Evolutionary conservation across 1,284 basidiomycete species (phyloP), one percentile per base, ranked within the genome.

Genomic region (Boletus semigastroideus): DNA sequence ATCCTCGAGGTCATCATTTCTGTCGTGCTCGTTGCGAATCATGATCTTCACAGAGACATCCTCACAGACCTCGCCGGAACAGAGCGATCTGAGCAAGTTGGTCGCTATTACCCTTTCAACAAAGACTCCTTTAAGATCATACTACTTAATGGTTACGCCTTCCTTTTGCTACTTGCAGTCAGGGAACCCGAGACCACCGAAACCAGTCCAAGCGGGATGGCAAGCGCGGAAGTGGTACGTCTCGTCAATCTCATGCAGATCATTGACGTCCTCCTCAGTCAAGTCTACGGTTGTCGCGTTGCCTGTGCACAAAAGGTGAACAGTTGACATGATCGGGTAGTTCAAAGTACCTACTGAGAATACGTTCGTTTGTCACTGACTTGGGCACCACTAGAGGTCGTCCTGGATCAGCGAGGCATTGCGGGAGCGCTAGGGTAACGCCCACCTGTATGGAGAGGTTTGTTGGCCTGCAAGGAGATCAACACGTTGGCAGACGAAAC

Each of bases 391-490:
- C 83, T 82, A 49, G 11, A 44, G 28, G 49, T 19, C 9, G 3
- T 31, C 14, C 6, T 27, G 7, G 9, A 42, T 48, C 12, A 57
- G 22, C 22, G 8, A 37, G 14, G 28, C 28, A 37, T 27, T 13
- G 22, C 17, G n/a, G 36, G 17, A 33, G 8, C 17, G 36, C 25
- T 16, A 17, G 16, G 6, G 10, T 8, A 28, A 30, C 20, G 59
- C 74, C 31, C 56, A 79, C 80, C 82, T 37, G 71, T 78, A 39
- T 84, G 77, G 30, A 75, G 72, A 4, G 76, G 75, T 52, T 77
- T 77, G 70, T 87, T 87, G 17, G 82, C 85, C 54, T 86, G 83
- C 41, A 87, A 73, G 1, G 83, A 86, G 44, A 87, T 70, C 46
- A 87, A 74, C 52, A 87, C 66, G 53, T 81, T 84, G 17, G 83